Conservation (phyloP, 129 eudicot genomes). For the Tagetes erecta region DNA sequence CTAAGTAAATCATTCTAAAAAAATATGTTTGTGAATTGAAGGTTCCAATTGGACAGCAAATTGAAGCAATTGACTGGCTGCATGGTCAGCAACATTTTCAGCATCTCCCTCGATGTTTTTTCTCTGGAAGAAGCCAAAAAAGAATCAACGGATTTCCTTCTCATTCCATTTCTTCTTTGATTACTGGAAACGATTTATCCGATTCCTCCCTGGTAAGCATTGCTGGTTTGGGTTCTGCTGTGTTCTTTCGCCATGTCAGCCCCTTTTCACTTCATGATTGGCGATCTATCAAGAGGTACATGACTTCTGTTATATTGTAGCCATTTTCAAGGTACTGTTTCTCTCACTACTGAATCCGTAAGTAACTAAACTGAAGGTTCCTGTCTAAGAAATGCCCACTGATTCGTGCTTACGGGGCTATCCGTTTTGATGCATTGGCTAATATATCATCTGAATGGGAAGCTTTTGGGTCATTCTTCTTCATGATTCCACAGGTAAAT, state of each 20-base stretch:
- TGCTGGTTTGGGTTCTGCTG: constrained; percentile 94
- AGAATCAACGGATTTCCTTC: constrained; percentile 26
- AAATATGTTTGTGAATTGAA: constrained; percentile 24
- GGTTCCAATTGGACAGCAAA: constrained; percentile 79
- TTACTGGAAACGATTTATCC: constrained; percentile 31
- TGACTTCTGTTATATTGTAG: background rate
- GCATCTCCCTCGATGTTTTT: constrained; percentile 75
- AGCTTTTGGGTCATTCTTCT: constrained; percentile 88
- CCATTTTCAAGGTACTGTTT: background rate
- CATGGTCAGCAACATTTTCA: constrained; percentile 52
- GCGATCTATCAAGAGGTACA: constrained; percentile 83
- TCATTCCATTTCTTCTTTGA: constrained; percentile 15
- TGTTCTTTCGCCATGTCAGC: constrained; percentile 60
- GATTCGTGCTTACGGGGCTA: constrained; percentile 97
- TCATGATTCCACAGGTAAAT: constrained; percentile 95
- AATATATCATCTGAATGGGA: constrained; percentile 77
- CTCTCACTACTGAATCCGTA: background rate
- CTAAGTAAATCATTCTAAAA: too few relatives aligned
- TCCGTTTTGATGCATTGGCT: constrained; percentile 85
- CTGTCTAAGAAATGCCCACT: constrained; percentile 83
- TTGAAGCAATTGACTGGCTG: constrained; percentile 89
- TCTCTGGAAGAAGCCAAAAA: constrained; percentile 66
- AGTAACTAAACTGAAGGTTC: constrained; percentile 50
- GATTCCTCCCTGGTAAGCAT: constrained; percentile 44
- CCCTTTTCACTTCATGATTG: constrained; percentile 85